phyloP scores from a whole-genome alignment of 306 rosid genomes.

The Malus fusca region DNA sequence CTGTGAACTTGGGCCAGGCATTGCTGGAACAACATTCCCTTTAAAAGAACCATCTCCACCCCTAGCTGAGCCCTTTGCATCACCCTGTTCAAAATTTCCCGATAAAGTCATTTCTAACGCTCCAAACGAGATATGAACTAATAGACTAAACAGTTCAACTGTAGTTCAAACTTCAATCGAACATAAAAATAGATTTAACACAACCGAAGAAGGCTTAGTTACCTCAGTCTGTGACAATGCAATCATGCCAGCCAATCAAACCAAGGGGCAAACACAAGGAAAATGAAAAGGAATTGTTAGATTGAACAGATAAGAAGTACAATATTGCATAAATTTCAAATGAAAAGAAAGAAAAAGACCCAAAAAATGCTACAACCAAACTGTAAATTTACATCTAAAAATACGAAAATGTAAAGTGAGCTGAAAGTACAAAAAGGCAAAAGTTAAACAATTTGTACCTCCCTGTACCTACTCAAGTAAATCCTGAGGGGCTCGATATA shows the following conservation, averaged over 20 bases:
- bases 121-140: neutral
- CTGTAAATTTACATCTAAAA: neutral
- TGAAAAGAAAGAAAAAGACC: neutral
- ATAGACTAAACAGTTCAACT: neutral
- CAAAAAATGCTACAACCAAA: neutral
- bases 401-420: neutral
- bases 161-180: neutral
- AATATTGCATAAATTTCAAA: neutral
- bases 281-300: constrained; percentile 21
- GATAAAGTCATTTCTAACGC: constrained; percentile 13
- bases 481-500: constrained; percentile 83
- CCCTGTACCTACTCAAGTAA: constrained; percentile 82
- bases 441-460: constrained; percentile 31
- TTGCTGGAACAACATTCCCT: constrained; percentile 48
- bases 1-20: constrained; percentile 65
- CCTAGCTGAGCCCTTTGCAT: constrained; percentile 77
- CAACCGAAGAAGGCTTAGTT: constrained; percentile 17
- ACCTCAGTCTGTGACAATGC: constrained; percentile 65
- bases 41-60: constrained; percentile 67
- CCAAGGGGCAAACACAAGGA: constrained; percentile 12
- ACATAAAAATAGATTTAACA: neutral
- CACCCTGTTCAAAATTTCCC: constrained; percentile 54
- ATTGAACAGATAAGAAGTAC: neutral
- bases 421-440: neutral
- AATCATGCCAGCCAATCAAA: constrained; percentile 20